A percentile compares a stretch with the other conserved stretches of the same genome.
Evolutionary conservation across 371 early-diverging fungal genomes (phyloP).

Genomic region (Apophysomyces ossiformis): DNA sequence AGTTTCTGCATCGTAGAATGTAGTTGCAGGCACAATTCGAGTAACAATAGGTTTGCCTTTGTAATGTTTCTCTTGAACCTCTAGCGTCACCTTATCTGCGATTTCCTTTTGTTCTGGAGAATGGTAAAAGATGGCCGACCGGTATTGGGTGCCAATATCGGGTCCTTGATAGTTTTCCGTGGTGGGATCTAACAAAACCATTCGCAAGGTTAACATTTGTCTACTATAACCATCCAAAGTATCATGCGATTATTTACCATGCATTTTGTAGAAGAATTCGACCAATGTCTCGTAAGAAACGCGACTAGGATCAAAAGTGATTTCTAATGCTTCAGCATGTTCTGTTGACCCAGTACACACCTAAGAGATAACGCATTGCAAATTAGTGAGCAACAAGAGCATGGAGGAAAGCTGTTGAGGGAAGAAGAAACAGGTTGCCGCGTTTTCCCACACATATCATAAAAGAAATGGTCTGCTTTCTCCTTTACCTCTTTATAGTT

Average conservation of each 20-base stretch:
- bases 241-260: conserved; percentile 41
- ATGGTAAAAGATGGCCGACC: conserved; percentile 86
- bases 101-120: conserved; percentile 67
- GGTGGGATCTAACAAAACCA: conserved; percentile 34
- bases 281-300: conserved; percentile 73
- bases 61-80: conserved; percentile 62
- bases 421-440: too few species aligned
- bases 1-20: conserved; percentile 88
- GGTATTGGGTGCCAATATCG: conserved; percentile 74
- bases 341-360: conserved; percentile 74
- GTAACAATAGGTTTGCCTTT: conserved; percentile 70
- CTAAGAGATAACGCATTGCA: conserved; percentile 19
- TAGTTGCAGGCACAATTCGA: conserved; percentile 69
- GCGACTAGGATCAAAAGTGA: conserved; percentile 74
- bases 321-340: conserved; percentile 87
- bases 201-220: not conserved
- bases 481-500: conserved; percentile 64
- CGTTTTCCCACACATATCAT: too few species aligned
- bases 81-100: conserved; percentile 68
- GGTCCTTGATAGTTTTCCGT: conserved; percentile 40
- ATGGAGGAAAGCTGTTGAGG: too few species aligned
- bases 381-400: too few species aligned
- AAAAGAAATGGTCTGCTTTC: not conserved
- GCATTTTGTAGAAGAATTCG: conserved; percentile 87
- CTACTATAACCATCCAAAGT: too few species aligned